Evolutionary conservation across 371 early-diverging fungal species (phyloP).

Genomic region (Mucor racemosus): DNA sequence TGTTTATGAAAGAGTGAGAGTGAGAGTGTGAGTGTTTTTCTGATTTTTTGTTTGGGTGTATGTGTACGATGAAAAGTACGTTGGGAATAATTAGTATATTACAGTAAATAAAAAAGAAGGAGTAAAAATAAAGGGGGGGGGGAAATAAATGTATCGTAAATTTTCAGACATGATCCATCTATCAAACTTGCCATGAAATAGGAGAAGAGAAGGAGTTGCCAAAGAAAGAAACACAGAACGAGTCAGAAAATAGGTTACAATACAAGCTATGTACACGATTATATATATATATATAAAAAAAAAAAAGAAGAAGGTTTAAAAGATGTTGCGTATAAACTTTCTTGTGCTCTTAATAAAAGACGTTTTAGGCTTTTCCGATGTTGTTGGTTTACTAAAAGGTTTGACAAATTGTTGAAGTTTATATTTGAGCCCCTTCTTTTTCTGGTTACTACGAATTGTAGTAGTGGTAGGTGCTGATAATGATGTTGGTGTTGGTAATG

Average conservation of each 20-base stretch:
- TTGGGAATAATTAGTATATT: conserved; percentile 14
- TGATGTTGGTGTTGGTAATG: conserved; percentile 9
- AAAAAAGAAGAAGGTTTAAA: neutral
- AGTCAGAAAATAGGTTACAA: neutral
- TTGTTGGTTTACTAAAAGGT: conserved; percentile 18
- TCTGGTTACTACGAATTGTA: conserved; percentile 7
- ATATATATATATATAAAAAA: conserved; percentile 3
- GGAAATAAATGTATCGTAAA: neutral
- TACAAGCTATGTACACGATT: neutral
- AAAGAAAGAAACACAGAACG: neutral
- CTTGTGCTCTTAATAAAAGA: conserved; percentile 19
- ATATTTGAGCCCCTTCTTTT: conserved; percentile 22
- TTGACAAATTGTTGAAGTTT: conserved; percentile 20
- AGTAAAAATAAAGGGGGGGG: neutral
- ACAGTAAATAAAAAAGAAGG: neutral
- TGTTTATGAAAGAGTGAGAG: neutral
- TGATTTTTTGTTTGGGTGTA: neutral
- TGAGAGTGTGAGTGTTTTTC: neutral
- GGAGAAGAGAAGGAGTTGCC: neutral
- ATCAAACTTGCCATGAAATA: conserved; percentile 1
- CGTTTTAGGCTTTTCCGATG: conserved; percentile 14
- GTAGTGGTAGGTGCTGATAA: conserved; percentile 2
- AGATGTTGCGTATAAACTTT: conserved; percentile 23
- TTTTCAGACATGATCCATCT: conserved; percentile 4
- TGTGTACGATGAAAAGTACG: neutral